These are phyloP conservation scores for Astrocystis sublimbata DNA, from an alignment of 495 filamentous ascomycete genomes.

Conservation along the genomic window DNA sequence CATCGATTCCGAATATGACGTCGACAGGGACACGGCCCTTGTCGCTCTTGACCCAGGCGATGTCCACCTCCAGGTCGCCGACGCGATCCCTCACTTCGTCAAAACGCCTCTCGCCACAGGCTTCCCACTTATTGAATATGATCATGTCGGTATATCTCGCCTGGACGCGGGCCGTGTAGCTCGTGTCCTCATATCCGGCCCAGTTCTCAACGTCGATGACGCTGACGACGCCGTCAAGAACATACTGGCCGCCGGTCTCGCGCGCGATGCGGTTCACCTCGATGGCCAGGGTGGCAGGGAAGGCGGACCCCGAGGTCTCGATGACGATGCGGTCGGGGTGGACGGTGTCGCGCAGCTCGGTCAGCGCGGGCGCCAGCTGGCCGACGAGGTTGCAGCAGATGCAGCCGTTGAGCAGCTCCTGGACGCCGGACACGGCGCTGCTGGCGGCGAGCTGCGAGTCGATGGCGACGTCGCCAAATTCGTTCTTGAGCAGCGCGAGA, in stretches of 20 bases:
- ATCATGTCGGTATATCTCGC: conserved; percentile 90
- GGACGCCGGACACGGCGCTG: conserved; percentile 80
- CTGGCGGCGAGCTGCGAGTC: conserved; percentile 87
- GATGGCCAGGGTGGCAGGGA: conserved; percentile 88
- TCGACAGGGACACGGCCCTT: conserved; percentile 71
- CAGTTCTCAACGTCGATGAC: conserved; percentile 98
- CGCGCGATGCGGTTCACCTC: conserved; percentile 80
- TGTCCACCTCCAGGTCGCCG: conserved; percentile 79
- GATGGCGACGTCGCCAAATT: conserved; percentile 92
- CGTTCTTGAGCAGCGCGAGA: conserved; percentile 95
- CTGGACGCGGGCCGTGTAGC: conserved; percentile 82
- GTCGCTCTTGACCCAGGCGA: conserved; percentile 78
- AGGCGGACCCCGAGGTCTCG: conserved; percentile 86
- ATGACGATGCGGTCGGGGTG: conserved; percentile 84
- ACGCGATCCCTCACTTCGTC: conserved; percentile 83
- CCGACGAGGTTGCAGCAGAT: conserved; percentile 99
- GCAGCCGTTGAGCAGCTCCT: conserved; percentile 91
- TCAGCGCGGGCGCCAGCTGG: conserved; percentile 76
- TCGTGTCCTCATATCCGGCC: conserved; percentile 91
- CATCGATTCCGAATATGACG: conserved; percentile 85
- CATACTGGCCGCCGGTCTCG: conserved; percentile 63
- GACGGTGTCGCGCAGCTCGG: conserved; percentile 61
- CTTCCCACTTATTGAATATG: conserved; percentile 95
- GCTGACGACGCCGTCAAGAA: conserved; percentile 85
- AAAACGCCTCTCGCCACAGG: conserved; percentile 64